phyloP scores from a whole-genome alignment of 148 eudicot genomes.

The Spergularia bocconei region DNA sequence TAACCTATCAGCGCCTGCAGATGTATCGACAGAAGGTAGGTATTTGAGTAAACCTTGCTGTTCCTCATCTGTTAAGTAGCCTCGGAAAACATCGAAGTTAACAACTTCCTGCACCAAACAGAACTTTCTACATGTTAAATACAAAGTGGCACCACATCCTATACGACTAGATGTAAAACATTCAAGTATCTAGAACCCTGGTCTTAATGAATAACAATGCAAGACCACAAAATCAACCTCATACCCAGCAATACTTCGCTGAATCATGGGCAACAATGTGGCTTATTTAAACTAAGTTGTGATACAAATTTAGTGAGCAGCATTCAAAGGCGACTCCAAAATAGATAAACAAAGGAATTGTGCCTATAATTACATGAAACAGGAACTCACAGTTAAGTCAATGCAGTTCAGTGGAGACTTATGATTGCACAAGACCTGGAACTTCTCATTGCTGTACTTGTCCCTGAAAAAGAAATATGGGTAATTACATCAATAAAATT shows the following conservation, averaged over 20 bases:
- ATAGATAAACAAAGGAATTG: slow-evolving; percentile 2
- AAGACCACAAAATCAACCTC: neutral
- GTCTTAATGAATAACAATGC: neutral
- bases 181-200: neutral
- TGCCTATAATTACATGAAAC: neutral
- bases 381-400: slow-evolving; percentile 70
- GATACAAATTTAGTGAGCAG: neutral
- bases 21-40: slow-evolving; percentile 61
- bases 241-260: neutral
- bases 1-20: slow-evolving; percentile 58
- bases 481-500: slow-evolving; percentile 18
- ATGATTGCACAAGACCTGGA: slow-evolving; percentile 56
- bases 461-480: slow-evolving; percentile 49
- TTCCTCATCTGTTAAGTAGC: slow-evolving; percentile 61
- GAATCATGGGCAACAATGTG: neutral
- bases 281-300: slow-evolving; percentile 3
- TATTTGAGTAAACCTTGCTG: slow-evolving; percentile 67
- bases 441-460: slow-evolving; percentile 49
- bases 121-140: slow-evolving; percentile 2
- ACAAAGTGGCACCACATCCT: slow-evolving; percentile 9
- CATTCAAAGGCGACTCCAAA: neutral
- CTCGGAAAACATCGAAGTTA: slow-evolving; percentile 51
- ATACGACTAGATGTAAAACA: neutral
- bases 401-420: slow-evolving; percentile 57
- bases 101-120: slow-evolving; percentile 62